phyloP scores from a whole-genome alignment of 2,329 filamentous ascomycete species.

The Gremmenia infestans region DNA sequence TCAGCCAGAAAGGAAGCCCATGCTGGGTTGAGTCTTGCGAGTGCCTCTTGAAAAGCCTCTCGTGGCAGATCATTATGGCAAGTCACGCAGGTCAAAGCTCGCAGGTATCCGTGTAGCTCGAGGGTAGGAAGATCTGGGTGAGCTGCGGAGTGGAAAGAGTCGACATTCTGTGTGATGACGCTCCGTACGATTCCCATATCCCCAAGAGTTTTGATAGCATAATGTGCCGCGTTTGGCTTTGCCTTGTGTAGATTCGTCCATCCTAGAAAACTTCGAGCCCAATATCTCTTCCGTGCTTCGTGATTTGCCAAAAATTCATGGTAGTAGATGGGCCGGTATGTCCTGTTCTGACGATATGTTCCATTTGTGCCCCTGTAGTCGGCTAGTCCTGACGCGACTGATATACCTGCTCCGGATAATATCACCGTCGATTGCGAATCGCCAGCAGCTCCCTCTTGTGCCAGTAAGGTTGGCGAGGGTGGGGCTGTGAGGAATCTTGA shows the following conservation, averaged over 20 bases:
- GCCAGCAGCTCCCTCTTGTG: conserved; percentile 30
- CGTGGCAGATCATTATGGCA: conserved; percentile 70
- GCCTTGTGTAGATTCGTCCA: conserved; percentile 80
- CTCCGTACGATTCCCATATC: conserved; percentile 65
- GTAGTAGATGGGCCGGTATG: conserved; percentile 87
- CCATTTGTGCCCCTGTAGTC: conserved; percentile 89
- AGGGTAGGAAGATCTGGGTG: conserved; percentile 72
- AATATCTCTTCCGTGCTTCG: conserved; percentile 86
- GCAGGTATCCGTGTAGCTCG: conserved; percentile 88
- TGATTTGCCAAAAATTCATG: conserved; percentile 81
- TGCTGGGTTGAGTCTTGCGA: conserved; percentile 75
- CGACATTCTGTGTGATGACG: conserved; percentile 94
- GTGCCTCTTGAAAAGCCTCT: conserved; percentile 66
- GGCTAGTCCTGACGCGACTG: conserved; percentile 84
- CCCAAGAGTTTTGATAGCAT: conserved; percentile 68
- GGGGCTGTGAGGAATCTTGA: conserved; percentile 67
- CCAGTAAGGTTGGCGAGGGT: conserved; percentile 41
- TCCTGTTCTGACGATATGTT: conserved; percentile 88
- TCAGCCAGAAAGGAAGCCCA: conserved; percentile 76
- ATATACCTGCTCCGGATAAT: conserved; percentile 83
- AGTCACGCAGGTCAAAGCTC: conserved; percentile 73
- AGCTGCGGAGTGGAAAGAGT: conserved; percentile 80
- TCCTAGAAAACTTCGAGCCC: conserved; percentile 90
- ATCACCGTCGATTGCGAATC: conserved; percentile 49
- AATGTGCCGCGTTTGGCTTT: conserved; percentile 74